These are phyloP conservation scores for Bretschneidera sinensis DNA, from an alignment of 345 rosid species.

Conservation along the genomic window DNA sequence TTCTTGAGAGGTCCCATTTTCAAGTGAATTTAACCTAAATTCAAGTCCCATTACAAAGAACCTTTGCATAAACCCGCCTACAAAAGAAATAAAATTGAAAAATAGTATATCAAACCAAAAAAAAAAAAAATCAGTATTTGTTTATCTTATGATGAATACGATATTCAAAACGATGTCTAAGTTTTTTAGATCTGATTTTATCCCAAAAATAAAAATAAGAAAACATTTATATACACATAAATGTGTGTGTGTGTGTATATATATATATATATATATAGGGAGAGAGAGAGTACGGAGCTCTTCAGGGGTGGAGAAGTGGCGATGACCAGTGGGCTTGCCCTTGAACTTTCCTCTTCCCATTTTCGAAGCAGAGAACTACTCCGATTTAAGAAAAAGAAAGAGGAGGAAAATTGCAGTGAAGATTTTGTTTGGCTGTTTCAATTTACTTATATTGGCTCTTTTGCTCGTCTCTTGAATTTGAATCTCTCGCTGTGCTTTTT, in stretches of 20 bases:
- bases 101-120: no score
- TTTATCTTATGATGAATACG: not conserved
- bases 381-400: no score
- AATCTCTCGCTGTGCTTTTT: no score
- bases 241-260: no score
- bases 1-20: not conserved
- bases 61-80: not conserved
- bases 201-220: not conserved
- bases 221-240: not conserved
- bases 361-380: not conserved
- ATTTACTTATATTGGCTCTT: no score
- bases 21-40: not conserved
- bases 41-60: no score
- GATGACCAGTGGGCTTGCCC: slow-evolving; percentile 75
- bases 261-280: no score
- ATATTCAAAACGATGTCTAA: not conserved
- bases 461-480: no score
- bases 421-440: no score
- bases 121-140: no score
- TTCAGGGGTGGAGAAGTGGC: slow-evolving; percentile 67
- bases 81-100: not conserved
- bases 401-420: not conserved
- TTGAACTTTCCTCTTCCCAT: slow-evolving; percentile 79
- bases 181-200: slow-evolving; percentile 4
- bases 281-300: slow-evolving; percentile 37